These are phyloP conservation scores for Glycine tomentella DNA, from an alignment of 306 rosid genomes.

Conservation along the genomic window DNA sequence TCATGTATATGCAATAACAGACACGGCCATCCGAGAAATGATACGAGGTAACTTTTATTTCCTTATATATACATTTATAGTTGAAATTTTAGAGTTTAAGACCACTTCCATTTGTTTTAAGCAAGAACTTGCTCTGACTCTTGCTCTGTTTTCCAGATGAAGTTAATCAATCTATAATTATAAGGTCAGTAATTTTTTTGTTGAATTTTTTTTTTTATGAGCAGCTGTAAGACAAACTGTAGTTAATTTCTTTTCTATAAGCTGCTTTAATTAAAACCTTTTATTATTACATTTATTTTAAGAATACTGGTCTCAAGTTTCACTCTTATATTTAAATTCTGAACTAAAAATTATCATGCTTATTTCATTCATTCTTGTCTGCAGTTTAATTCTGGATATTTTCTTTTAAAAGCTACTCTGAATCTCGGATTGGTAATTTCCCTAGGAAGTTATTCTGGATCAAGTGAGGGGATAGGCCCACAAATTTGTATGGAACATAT, in stretches of 20 bases:
- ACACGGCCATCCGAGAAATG: constrained; percentile 93
- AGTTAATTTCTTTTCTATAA: constrained; percentile 18
- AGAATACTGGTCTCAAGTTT: background rate
- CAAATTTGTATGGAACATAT: background rate
- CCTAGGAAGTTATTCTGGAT: background rate
- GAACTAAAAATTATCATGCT: constrained; percentile 10
- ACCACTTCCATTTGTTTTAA: constrained; percentile 37
- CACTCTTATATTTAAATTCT: background rate
- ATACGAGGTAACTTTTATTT: constrained; percentile 65
- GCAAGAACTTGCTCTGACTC: constrained; percentile 44
- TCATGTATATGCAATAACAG: constrained; percentile 94
- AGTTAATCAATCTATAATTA: constrained; percentile 92
- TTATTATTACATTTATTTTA: background rate
- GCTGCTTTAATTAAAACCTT: constrained; percentile 8
- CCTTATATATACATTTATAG: background rate
- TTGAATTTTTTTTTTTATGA: constrained; percentile 3
- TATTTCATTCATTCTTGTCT: constrained; percentile 28
- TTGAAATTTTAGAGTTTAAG: constrained; percentile 38
- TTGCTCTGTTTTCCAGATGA: constrained; percentile 72
- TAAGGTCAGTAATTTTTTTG: constrained; percentile 67
- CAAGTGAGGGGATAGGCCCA: background rate
- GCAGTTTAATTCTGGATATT: constrained; percentile 18
- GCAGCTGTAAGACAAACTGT: constrained; percentile 1
- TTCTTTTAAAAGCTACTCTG: background rate
- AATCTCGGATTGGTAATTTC: constrained; percentile 7